Conservation (phyloP, 805 yeast genomes). For the Candida maltosa region DNA sequence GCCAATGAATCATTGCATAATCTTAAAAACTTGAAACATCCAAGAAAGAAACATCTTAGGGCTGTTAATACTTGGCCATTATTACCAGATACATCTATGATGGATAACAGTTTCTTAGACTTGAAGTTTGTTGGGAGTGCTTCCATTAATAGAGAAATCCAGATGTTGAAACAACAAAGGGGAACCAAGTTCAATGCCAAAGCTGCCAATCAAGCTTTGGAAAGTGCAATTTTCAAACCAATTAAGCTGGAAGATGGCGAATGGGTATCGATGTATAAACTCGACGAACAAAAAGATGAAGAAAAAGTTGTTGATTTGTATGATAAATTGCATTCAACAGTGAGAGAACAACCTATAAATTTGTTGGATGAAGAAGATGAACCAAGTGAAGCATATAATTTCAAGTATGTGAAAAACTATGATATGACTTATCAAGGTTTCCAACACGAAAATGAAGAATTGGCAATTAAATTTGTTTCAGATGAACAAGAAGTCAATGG, state of each 20-base stretch:
- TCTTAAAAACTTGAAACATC: slow-evolving; percentile 61
- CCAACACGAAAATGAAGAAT: slow-evolving; percentile 53
- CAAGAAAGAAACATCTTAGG: slow-evolving; percentile 65
- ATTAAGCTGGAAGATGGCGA: slow-evolving; percentile 68
- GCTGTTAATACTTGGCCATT: slow-evolving; percentile 80
- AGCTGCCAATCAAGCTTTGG: slow-evolving; percentile 36
- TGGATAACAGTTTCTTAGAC: slow-evolving; percentile 72
- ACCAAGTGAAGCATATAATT: slow-evolving; percentile 44
- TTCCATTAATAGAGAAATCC: slow-evolving; percentile 39
- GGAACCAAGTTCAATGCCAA: slow-evolving; percentile 22
- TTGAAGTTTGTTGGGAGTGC: slow-evolving; percentile 63
- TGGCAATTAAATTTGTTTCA: slow-evolving; percentile 57
- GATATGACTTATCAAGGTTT: slow-evolving; percentile 60
- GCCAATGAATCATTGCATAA: slow-evolving; percentile 47
- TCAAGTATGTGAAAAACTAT: slow-evolving; percentile 70
- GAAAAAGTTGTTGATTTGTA: slow-evolving; percentile 21
- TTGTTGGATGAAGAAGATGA: slow-evolving; percentile 44
- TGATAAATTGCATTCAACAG: slow-evolving; percentile 33
- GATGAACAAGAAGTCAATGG: slow-evolving; percentile 25
- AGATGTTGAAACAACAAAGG: slow-evolving; percentile 24
- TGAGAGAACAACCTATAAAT: slow-evolving; percentile 39
- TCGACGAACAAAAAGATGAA: slow-evolving; percentile 15
- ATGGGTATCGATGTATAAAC: slow-evolving; percentile 62
- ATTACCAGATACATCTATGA: slow-evolving; percentile 85
- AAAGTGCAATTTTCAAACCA: slow-evolving; percentile 70